phyloP scores from a whole-genome alignment of 208 protist species.

The Leishmania tarentolae region DNA sequence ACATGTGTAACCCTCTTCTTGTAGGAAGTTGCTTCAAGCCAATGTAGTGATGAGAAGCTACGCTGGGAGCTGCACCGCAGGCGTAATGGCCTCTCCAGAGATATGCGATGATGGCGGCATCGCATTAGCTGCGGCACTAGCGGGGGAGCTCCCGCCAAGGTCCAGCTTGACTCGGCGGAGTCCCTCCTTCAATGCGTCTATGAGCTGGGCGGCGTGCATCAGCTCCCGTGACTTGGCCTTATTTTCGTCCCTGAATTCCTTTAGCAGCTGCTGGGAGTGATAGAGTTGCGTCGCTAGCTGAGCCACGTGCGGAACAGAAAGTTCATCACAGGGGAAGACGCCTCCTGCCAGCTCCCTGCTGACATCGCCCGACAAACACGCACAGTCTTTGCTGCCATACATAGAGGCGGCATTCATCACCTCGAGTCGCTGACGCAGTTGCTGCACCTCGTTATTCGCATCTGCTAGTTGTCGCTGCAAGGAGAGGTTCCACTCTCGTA shows the following conservation, averaged over 20 bases:
- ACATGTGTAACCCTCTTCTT: background rate
- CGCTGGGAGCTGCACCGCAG: background rate
- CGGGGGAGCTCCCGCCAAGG: slow-evolving; percentile 10
- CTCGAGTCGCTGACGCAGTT: slow-evolving; percentile 16
- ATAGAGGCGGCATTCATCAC: background rate
- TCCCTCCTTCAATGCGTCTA: slow-evolving; percentile 57
- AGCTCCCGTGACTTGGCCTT: slow-evolving; percentile 35
- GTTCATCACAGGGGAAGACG: slow-evolving; percentile 3
- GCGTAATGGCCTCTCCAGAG: background rate
- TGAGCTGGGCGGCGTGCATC: slow-evolving; percentile 34
- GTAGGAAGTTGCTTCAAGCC: background rate
- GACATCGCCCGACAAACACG: background rate
- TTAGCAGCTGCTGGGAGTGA: slow-evolving; percentile 13
- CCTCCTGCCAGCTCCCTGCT: background rate
- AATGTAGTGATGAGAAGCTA: background rate
- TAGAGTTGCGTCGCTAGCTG: slow-evolving; percentile 14
- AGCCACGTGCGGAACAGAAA: slow-evolving; percentile 2
- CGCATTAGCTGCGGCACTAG: background rate
- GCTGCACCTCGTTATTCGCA: background rate
- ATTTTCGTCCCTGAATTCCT: background rate
- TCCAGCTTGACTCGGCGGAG: slow-evolving; percentile 48
- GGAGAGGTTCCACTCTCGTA: slow-evolving; percentile 22
- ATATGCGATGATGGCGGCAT: background rate
- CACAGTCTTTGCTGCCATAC: background rate
- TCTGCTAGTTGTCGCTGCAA: slow-evolving; percentile 25